phyloP scores from a whole-genome alignment of 495 filamentous ascomycete genomes.

The Penicillium cataractarum region DNA sequence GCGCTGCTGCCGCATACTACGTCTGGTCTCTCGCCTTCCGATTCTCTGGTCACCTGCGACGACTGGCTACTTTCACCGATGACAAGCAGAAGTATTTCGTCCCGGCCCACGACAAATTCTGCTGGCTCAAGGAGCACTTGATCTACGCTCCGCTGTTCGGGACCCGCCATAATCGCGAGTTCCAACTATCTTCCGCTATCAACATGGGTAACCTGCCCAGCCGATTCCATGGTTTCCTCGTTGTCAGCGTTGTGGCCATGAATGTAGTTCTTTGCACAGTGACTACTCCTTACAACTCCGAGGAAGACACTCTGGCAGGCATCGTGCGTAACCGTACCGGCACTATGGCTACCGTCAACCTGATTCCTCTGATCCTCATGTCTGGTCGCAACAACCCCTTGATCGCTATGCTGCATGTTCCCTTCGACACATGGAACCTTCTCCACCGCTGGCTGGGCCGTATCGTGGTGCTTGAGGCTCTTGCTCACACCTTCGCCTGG shows the following conservation, averaged over 20 bases:
- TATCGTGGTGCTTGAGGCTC: constrained; percentile 66
- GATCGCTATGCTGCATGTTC: constrained; percentile 64
- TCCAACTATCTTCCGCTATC: constrained; percentile 73
- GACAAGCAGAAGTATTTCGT: constrained; percentile 69
- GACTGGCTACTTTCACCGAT: constrained; percentile 72
- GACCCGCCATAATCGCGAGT: constrained; percentile 84
- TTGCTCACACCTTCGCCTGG: constrained; percentile 68
- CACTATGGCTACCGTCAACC: constrained; percentile 73
- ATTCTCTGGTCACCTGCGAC: constrained; percentile 67
- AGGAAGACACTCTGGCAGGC: constrained; percentile 48
- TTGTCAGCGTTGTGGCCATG: constrained; percentile 70
- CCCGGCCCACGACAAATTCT: constrained; percentile 47
- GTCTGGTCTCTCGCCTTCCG: constrained; percentile 54
- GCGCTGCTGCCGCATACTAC: constrained; percentile 52
- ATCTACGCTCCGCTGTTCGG: constrained; percentile 83
- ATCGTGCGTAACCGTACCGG: constrained; percentile 75
- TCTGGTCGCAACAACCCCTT: constrained; percentile 73
- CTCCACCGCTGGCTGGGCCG: constrained; percentile 80
- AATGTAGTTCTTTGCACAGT: constrained; percentile 80
- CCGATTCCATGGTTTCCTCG: constrained; percentile 75
- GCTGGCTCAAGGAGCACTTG: constrained; percentile 75
- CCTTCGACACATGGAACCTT: constrained; percentile 79
- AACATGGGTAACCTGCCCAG: constrained; percentile 87
- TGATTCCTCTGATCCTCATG: constrained; percentile 73
- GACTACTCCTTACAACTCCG: constrained; percentile 60